phyloP scores from a whole-genome alignment of 2,329 filamentous ascomycete species.

The Phialemoniopsis sp. region DNA sequence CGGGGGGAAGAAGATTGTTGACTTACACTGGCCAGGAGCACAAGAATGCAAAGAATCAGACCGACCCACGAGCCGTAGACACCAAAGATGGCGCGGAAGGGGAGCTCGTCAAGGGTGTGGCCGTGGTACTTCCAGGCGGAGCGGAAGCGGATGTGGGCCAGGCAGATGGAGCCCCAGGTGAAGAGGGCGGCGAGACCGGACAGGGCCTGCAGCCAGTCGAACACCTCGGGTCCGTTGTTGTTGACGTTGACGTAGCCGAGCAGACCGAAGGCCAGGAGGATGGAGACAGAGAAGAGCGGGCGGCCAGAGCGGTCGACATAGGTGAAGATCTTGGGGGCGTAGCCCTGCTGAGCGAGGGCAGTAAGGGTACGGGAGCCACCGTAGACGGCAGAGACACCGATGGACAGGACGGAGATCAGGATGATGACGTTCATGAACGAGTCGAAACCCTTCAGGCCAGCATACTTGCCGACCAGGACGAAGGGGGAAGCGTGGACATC shows the following conservation, averaged over 20 bases:
- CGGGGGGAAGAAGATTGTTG: constrained; percentile 5
- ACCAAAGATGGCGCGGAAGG: constrained; percentile 57
- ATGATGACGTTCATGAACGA: constrained; percentile 51
- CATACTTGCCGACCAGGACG: constrained; percentile 43
- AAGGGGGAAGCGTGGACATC: constrained; percentile 42
- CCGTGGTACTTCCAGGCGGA: constrained; percentile 54
- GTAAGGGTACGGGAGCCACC: constrained; percentile 51
- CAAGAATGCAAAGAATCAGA: constrained; percentile 48
- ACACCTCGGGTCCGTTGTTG: constrained; percentile 44
- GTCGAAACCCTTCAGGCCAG: constrained; percentile 40
- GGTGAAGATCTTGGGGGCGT: constrained; percentile 47
- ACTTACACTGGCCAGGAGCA: constrained; percentile 46
- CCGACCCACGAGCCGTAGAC: constrained; percentile 60
- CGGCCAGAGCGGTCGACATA: constrained; percentile 51
- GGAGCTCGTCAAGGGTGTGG: constrained; percentile 59
- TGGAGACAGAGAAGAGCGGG: constrained; percentile 39
- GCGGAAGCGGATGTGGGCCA: constrained; percentile 66
- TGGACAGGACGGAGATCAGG: constrained; percentile 48
- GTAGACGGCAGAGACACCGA: constrained; percentile 50
- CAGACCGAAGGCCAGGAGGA: constrained; percentile 40
- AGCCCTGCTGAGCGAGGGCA: constrained; percentile 52
- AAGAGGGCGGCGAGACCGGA: constrained; percentile 61
- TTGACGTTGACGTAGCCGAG: constrained; percentile 43
- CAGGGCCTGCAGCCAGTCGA: constrained; percentile 61
- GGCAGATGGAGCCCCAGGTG: constrained; percentile 62